Base-by-base conservation (phyloP, 106 monocot species). In the Chionographis japonica region DNA sequence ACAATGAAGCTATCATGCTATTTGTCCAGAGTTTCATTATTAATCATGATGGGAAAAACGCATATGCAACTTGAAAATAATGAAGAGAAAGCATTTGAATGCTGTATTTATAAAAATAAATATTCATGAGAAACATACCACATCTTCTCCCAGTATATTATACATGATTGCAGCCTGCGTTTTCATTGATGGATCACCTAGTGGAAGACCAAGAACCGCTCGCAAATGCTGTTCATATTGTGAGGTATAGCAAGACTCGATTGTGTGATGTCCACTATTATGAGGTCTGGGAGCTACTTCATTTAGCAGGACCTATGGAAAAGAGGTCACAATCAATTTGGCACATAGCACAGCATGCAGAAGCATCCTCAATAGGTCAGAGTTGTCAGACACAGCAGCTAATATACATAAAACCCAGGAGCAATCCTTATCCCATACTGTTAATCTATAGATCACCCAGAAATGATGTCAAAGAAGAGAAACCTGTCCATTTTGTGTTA, bases 281-380 rank as follows among this genome's bases (percentile, higher is more conserved):
- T 97, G 97, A n/a, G 95, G 95, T 79, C 97, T 84, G 16, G 97
- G 97, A 52, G 97, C 97, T 58, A 97, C 97, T 87, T 97, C 97
- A 81, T 97, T 97, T 60, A 92, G 41, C 62, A 97, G 56, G 79
- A 97, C 86, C 97, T 97, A 65, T 59, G 53, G 38, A 67, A 69
- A 60, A 49, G 19, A 56, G 3, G 52, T 37, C 37, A 65, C 10
- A 6, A 27, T 27, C 0, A 27, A 27, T 27, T 27, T 27, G 1
- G 27, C 27, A 16, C 50, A 62, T 37, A 70, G 17, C 63, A 70
- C 37, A 20, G 59, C 7, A n/a, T 5, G 11, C 18, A 15, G 7
- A 15, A 13, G 49, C 12, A 35, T 37, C 18, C 13, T 40, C 20
- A 37, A 37, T 60, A 60, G n/a, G 13, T 2, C 20, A 12, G 16